These are phyloP conservation scores for Kuraishia capsulata DNA, from an alignment of 805 yeast genomes.

Conservation along the genomic window DNA sequence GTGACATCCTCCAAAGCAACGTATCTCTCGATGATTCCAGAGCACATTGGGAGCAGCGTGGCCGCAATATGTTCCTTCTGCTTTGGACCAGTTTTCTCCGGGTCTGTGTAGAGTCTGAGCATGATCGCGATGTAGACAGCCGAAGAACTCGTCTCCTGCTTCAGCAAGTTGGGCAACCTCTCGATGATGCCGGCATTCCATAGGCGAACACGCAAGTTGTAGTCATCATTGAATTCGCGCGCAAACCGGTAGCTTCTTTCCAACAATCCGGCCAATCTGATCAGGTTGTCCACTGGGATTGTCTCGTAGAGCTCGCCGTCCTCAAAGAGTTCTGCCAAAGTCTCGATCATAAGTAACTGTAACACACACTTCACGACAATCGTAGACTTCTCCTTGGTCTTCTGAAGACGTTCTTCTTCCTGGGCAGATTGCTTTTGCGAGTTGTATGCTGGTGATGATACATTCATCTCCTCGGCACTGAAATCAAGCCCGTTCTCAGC, in stretches of 20 bases:
- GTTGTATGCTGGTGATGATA: neutral
- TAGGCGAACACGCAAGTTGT: slow-evolving; percentile 75
- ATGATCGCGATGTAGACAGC: slow-evolving; percentile 77
- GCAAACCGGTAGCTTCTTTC: slow-evolving; percentile 74
- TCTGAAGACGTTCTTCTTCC: slow-evolving; percentile 29
- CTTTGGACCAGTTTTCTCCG: slow-evolving; percentile 35
- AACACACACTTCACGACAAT: slow-evolving; percentile 90
- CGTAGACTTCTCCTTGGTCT: slow-evolving; percentile 51
- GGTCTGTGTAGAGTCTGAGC: slow-evolving; percentile 71
- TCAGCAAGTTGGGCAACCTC: slow-evolving; percentile 80
- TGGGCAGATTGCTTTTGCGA: slow-evolving; percentile 4
- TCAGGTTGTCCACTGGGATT: slow-evolving; percentile 59
- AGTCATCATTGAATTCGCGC: slow-evolving; percentile 78
- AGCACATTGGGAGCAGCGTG: slow-evolving; percentile 60
- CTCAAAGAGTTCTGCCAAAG: slow-evolving; percentile 72
- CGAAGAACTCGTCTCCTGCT: slow-evolving; percentile 86
- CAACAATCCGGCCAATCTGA: slow-evolving; percentile 50
- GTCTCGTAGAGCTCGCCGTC: slow-evolving; percentile 55
- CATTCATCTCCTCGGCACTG: slow-evolving; percentile 4
- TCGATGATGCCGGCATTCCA: slow-evolving; percentile 92
- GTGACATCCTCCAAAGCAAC: slow-evolving; percentile 67
- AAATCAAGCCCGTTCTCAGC: slow-evolving; percentile 10
- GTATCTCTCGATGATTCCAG: slow-evolving; percentile 60
- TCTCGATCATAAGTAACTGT: slow-evolving; percentile 82
- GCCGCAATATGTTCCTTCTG: slow-evolving; percentile 42